These are phyloP conservation scores for Porcisia hertigi DNA, from an alignment of 208 protist genomes.

Conservation along the genomic window DNA sequence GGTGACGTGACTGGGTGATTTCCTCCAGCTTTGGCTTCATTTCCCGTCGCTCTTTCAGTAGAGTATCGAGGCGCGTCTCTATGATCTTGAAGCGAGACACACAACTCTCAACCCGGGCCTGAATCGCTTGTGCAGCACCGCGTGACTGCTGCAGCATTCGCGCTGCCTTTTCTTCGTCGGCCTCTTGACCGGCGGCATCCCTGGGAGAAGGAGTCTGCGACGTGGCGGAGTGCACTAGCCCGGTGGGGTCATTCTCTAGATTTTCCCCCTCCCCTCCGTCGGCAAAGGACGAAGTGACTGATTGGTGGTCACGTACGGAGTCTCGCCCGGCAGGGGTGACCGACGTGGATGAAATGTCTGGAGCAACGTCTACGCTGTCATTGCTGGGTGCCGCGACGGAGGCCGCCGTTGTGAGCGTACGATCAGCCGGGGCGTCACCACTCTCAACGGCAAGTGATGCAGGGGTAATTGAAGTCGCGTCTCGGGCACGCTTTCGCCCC, in stretches of 20 bases:
- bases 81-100: constrained; percentile 23
- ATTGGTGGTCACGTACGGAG: constrained; percentile 11
- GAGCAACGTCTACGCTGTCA: neutral
- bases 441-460: neutral
- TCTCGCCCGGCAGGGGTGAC: constrained; percentile 19
- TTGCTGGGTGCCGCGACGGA: neutral
- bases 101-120: constrained; percentile 17
- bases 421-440: neutral
- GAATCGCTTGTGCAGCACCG: constrained; percentile 24
- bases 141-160: constrained; percentile 17
- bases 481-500: constrained; percentile 12
- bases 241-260: constrained; percentile 3
- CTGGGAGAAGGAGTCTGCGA: neutral
- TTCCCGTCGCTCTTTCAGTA: constrained; percentile 18
- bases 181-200: constrained; percentile 9
- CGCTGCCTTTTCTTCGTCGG: constrained; percentile 18
- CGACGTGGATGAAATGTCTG: constrained; percentile 12
- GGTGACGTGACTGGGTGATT: constrained; percentile 12
- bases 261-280: constrained; percentile 2
- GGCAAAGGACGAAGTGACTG: constrained; percentile 11
- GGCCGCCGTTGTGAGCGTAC: neutral
- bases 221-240: constrained; percentile 17
- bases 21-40: constrained; percentile 28
- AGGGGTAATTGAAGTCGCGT: constrained; percentile 1
- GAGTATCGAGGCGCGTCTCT: constrained; percentile 24